Base-by-base conservation (phyloP, 2,329 filamentous ascomycete species). In the Zymoseptoria tritici region DNA sequence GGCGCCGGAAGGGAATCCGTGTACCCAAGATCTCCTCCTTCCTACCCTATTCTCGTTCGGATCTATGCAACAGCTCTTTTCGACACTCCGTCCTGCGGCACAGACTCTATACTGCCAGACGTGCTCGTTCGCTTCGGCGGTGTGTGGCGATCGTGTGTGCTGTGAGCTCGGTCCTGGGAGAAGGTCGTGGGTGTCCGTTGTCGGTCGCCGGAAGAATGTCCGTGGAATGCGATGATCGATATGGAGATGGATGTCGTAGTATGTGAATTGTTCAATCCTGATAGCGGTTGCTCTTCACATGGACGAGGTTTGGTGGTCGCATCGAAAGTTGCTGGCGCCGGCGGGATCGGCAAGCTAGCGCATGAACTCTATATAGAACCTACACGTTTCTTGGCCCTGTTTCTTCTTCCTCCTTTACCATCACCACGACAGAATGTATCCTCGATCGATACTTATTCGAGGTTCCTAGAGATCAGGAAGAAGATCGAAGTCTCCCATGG, bases 1-100 rank as follows among this genome's bases (percentile, higher is more conserved):
- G 64, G 64, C 63, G 64, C 64, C 22, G 16, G 36, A 46, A n/a
- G 16, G n/a, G 16, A n/a, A 2, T 5, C 5, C 4, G 36, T 46
- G 7, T 4, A 6, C 36, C 36, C 36, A 6, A n/a, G 13, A 46
- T 16, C 11, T n/a, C 6, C 4, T 46, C 1, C 36, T n/a, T 6
- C 2, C 11, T 49, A n/a, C 13, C 4, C 20, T 36, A 1, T 9
- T 26, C 42, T 22, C 21, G 13, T 4, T 49, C 19, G 1, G 7
- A 3, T 13, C 3, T 50, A 20, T 50, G 13, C 42, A 24, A n/a
- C 8, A 21, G 2, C 19, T 21, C 26, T 36, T 55, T 8, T 31
- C 16, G n/a, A 2, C 16, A 4, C 9, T 20, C 53, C 19, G 16
- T 9, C 13, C 36, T 16, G 36, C 7, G 11, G 13, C 36, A 29